These are phyloP conservation scores for Cyathus pygmaeus DNA, from an alignment of 1,284 basidiomycete genomes.

Conservation along the genomic window DNA sequence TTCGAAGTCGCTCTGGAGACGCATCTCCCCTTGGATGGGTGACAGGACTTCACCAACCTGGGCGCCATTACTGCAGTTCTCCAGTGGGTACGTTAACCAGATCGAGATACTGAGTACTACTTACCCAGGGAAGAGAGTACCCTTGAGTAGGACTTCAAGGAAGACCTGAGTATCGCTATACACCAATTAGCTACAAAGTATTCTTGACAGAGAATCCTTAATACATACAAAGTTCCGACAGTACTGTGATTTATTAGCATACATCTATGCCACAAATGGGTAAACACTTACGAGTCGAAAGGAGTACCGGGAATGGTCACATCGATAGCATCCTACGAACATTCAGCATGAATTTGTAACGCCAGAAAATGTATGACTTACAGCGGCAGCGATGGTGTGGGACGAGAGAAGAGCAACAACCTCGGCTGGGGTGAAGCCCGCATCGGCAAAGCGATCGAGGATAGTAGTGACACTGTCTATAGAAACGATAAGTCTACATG, in stretches of 20 bases:
- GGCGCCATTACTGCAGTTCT: conserved; percentile 12
- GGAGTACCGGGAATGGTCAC: conserved; percentile 34
- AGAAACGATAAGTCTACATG: not conserved
- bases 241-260: conserved; percentile 10
- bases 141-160: conserved; percentile 25
- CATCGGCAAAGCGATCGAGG: conserved; percentile 45
- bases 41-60: conserved; percentile 23
- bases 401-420: conserved; percentile 47
- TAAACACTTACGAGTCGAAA: conserved; percentile 37
- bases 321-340: conserved; percentile 20
- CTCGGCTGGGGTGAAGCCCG: conserved; percentile 36
- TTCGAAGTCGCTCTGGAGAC: conserved; percentile 31
- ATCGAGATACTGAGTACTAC: not conserved
- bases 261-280: not conserved
- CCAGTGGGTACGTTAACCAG: not conserved
- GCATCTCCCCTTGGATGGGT: conserved; percentile 28
- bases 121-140: conserved; percentile 22
- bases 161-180: conserved; percentile 25
- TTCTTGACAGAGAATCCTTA: not conserved
- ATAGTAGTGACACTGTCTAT: conserved; percentile 44
- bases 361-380: conserved; percentile 1
- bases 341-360: not conserved
- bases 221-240: conserved; percentile 18
- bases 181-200: not conserved
- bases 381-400: conserved; percentile 23